These are phyloP conservation scores for Flammula alnicola DNA, from an alignment of 1,284 basidiomycete genomes.

Conservation along the genomic window DNA sequence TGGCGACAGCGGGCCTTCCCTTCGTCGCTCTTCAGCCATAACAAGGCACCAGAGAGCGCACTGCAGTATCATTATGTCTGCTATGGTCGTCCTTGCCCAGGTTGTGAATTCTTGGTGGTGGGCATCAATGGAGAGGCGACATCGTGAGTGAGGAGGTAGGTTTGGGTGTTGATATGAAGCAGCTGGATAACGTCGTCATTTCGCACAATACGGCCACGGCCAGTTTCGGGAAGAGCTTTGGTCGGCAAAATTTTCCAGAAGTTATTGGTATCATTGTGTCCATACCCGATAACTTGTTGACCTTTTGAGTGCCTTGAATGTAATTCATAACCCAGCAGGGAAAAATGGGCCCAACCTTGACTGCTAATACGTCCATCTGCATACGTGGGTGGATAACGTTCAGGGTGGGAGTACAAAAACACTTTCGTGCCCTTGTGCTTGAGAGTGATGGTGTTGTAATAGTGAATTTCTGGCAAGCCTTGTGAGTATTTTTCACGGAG, in stretches of 20 bases:
- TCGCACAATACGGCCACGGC: slow-evolving; percentile 86
- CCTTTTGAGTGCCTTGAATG: slow-evolving; percentile 47
- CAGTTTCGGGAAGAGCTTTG: slow-evolving; percentile 87
- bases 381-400: slow-evolving; percentile 92
- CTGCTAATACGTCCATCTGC: slow-evolving; percentile 96
- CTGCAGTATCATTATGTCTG: slow-evolving; percentile 86
- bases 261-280: slow-evolving; percentile 93
- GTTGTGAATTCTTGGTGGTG: slow-evolving; percentile 98
- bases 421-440: slow-evolving; percentile 93
- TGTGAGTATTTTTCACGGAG: not conserved
- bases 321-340: not conserved
- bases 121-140: slow-evolving; percentile 97
- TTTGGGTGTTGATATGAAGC: slow-evolving; percentile 86
- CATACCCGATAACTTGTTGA: slow-evolving; percentile 99
- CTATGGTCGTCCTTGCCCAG: slow-evolving; percentile 74
- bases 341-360: slow-evolving; percentile 63
- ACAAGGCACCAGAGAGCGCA: too few relatives aligned
- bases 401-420: slow-evolving; percentile 91
- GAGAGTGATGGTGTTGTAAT: slow-evolving; percentile 88
- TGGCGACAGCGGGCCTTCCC: too few relatives aligned
- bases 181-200: slow-evolving; percentile 91
- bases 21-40: too few relatives aligned
- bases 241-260: slow-evolving; percentile 96
- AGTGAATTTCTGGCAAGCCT: slow-evolving; percentile 78
- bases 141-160: slow-evolving; percentile 91